Percentiles rank a stretch among this genome's conserved stretches.
Conservation (phyloP, 768 basidiomycete species). For the Guyanaporus albipodus region DNA sequence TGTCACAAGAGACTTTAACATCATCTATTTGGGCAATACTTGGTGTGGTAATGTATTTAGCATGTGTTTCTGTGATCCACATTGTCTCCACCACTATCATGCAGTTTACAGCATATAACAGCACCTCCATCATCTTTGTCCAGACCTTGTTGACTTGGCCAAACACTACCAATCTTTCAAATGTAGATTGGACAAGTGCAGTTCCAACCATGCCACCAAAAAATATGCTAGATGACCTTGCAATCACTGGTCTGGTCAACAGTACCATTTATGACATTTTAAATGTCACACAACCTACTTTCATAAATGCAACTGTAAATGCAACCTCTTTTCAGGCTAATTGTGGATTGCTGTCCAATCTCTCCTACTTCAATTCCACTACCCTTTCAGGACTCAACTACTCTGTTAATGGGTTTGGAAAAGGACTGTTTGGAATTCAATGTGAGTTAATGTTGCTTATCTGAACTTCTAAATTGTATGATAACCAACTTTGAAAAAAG, state of each 20-base stretch:
- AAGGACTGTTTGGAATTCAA: neutral
- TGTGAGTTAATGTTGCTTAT: neutral
- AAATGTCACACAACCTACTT: neutral
- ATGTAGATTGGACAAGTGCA: neutral
- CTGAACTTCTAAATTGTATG: too few species aligned
- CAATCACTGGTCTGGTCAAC: constrained; percentile 5
- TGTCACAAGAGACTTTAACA: constrained; percentile 8
- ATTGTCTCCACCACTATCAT: constrained; percentile 20
- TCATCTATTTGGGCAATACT: constrained; percentile 11
- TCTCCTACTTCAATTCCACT: neutral
- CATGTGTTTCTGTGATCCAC: constrained; percentile 17
- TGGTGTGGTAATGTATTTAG: constrained; percentile 15
- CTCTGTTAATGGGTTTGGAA: neutral
- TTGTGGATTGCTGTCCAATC: constrained; percentile 10
- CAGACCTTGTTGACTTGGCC: constrained; percentile 6
- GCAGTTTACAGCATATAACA: constrained; percentile 14
- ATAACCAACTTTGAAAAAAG: neutral
- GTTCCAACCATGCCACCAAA: constrained; percentile 1
- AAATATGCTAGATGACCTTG: neutral
- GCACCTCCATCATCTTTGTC: neutral
- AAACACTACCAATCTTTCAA: neutral
- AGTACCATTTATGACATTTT: constrained; percentile 14
- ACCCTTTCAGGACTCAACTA: neutral
- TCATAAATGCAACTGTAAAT: constrained; percentile 8
- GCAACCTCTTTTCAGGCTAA: constrained; percentile 5